phyloP scores from a whole-genome alignment of 1,284 basidiomycete genomes.

The Cryptococcus sp. region DNA sequence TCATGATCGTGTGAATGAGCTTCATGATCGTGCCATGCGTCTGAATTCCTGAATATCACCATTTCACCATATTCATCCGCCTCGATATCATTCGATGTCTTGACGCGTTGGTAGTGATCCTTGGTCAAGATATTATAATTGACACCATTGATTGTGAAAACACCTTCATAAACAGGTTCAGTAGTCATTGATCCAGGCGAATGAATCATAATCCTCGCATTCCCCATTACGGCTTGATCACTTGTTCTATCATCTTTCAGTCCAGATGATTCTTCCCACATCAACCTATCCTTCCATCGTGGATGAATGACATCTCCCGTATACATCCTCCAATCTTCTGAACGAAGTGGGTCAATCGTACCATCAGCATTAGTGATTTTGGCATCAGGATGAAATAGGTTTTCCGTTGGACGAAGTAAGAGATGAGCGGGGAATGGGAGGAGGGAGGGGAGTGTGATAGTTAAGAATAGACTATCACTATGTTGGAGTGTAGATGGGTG shows the following conservation, averaged over 20 bases:
- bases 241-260: conserved; percentile 15
- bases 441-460: conserved; percentile 26
- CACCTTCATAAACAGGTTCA: conserved; percentile 67
- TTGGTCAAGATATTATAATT: conserved; percentile 69
- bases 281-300: conserved; percentile 48
- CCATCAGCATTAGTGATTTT: conserved; percentile 48
- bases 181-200: conserved; percentile 56
- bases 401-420: conserved; percentile 66
- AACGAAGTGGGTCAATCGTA: conserved; percentile 14
- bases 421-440: conserved; percentile 26
- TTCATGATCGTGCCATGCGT: conserved; percentile 38
- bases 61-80: conserved; percentile 58
- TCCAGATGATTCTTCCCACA: conserved; percentile 25
- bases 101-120: conserved; percentile 62
- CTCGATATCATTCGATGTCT: conserved; percentile 54
- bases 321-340: conserved; percentile 53
- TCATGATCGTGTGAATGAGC: conserved; percentile 6
- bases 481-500: conserved; percentile 26
- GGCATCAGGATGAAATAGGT: conserved; percentile 71
- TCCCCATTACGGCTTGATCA: conserved; percentile 53
- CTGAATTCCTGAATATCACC: conserved; percentile 59
- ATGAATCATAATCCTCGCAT: conserved; percentile 67
- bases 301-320: conserved; percentile 64
- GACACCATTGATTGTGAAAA: conserved; percentile 64
- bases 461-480: conserved; percentile 37